Evolutionary conservation across 495 filamentous ascomycete species (phyloP).

Genomic region (Achaetomiella virescens): DNA sequence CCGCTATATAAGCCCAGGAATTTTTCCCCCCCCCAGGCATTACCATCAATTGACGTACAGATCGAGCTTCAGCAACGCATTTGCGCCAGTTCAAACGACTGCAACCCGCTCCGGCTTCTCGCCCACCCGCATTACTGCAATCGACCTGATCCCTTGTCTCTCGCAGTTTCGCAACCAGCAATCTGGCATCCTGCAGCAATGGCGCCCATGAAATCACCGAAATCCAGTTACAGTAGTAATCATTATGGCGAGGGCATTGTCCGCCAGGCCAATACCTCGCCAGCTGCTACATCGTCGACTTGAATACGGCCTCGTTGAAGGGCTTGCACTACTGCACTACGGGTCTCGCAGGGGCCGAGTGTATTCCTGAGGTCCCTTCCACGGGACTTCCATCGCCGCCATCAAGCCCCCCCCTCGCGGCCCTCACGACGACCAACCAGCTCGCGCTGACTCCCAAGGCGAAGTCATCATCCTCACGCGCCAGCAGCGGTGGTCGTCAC

Average conservation of each 20-base stretch:
- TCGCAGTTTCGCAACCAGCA: constrained; percentile 7
- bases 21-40: background rate
- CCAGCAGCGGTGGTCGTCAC: constrained; percentile 19
- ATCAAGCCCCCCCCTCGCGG: constrained; percentile 76
- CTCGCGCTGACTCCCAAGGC: constrained; percentile 52
- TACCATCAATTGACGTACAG: too few relatives aligned
- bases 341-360: constrained; percentile 68
- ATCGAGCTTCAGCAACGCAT: too few relatives aligned
- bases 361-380: constrained; percentile 94
- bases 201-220: constrained; percentile 59
- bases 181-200: constrained; percentile 41
- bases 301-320: constrained; percentile 44
- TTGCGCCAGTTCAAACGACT: background rate
- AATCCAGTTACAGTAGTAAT: constrained; percentile 66
- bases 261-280: constrained; percentile 62
- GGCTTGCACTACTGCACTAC: constrained; percentile 95
- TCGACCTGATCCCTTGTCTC: background rate
- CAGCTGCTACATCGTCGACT: constrained; percentile 73
- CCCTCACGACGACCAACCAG: constrained; percentile 53
- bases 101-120: background rate
- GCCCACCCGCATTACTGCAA: background rate
- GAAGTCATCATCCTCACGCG: constrained; percentile 31
- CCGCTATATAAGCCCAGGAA: background rate
- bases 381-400: constrained; percentile 65
- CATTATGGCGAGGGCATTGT: constrained; percentile 55